These are phyloP conservation scores for Cordyceps cateniannulata DNA, from an alignment of 2,329 filamentous ascomycete genomes.

Conservation along the genomic window DNA sequence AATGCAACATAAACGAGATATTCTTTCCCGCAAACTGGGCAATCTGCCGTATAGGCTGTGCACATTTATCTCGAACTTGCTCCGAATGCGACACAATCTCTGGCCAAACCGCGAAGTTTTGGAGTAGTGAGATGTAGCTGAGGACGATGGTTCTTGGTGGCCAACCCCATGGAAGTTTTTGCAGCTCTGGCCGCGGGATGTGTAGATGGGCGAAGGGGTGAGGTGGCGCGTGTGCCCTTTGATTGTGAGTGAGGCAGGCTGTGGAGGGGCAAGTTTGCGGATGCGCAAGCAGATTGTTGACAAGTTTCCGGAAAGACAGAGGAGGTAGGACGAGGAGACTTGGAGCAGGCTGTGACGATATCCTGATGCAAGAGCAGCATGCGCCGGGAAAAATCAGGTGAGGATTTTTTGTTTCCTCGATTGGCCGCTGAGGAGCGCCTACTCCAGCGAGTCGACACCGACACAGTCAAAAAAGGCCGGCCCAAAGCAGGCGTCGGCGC, in stretches of 20 bases:
- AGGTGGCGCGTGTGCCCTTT: neutral
- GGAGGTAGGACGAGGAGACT: neutral
- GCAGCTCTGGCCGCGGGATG: neutral
- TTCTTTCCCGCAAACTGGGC: constrained; percentile 53
- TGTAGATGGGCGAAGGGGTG: neutral
- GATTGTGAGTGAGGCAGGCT: neutral
- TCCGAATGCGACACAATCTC: neutral
- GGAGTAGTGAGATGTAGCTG: constrained; percentile 1
- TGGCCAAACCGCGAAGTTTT: neutral
- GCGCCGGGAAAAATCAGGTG: neutral
- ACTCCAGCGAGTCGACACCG: neutral
- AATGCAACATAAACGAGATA: constrained; percentile 54
- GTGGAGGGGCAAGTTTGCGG: neutral
- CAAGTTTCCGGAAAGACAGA: neutral
- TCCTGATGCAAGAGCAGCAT: neutral
- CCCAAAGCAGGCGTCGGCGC: neutral
- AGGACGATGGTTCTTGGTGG: neutral
- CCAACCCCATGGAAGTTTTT: neutral
- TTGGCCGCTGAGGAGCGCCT: constrained; percentile 1
- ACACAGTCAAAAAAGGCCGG: neutral
- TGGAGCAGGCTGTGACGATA: neutral
- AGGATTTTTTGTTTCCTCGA: neutral
- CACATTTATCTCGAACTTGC: constrained; percentile 45
- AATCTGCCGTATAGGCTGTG: constrained; percentile 49
- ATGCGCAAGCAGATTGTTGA: neutral